Evolutionary conservation across 208 protist species (phyloP), one percentile per base, ranked within the genome.

Genomic region (Endotrypanum monterogeii): DNA sequence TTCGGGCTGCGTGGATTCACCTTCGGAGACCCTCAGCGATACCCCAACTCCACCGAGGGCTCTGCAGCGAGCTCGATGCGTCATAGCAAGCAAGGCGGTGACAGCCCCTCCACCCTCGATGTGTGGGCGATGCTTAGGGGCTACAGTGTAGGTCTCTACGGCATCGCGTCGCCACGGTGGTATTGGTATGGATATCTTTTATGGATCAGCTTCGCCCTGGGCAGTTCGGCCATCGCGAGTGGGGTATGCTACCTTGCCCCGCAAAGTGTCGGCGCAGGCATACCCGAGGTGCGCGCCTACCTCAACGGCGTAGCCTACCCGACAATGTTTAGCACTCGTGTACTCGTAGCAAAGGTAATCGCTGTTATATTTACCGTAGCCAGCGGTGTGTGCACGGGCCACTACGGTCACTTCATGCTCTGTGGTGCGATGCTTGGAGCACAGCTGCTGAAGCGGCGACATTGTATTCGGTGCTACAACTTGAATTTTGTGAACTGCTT

Each of bases 401-500:
- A 86, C 67, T 88, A 80, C 79, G 83, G 83, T 51, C 76, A 72
- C n/a, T 52, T 90, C 32, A 83, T 88, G 66, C 63, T 87, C 25
- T 63, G 68, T 4, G 83, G 86, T 18, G 81, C 83, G n/a, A 90
- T 90, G 86, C 67, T 90, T n/a, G 83, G 81, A 0, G 79, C 80
- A 14, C 82, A 87, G 67, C 52, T 78, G 23, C 68, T 88, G 57
- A 56, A 78, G 68, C 76, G 86, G 23, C 77, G 80, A 11, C 86
- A 78, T 48, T 72, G 74, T 6, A n/a, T 90, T 58, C 83, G 78
- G 32, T 87, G 76, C 57, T 68, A 90, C 50, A 66, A 80, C 66
- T 68, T 90, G 37, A 80, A 84, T 67, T 81, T 90, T 63, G 80
- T 90, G 25, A 78, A 87, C 66, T 86, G 76, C 74, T 90, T 90